phyloP scores from a whole-genome alignment of 2,329 filamentous ascomycete species.

The Pseudogymnoascus sp. region DNA sequence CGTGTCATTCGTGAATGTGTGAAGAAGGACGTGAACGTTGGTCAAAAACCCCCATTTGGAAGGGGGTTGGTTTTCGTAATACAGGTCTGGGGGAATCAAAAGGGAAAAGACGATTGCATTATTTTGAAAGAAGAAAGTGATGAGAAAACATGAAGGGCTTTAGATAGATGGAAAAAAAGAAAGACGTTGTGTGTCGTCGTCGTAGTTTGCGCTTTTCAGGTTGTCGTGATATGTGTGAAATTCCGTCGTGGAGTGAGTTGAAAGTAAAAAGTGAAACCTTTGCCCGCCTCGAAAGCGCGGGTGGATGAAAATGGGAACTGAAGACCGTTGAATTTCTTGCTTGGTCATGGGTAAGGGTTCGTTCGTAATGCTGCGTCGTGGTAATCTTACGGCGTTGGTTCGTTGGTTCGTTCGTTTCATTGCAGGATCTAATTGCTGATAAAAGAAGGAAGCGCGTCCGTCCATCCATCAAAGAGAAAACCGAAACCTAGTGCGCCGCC shows the following conservation, averaged over 20 bases:
- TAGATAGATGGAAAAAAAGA: background rate
- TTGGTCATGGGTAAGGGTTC: constrained; percentile 1
- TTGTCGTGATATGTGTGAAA: background rate
- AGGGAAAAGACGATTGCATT: background rate
- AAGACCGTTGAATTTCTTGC: background rate
- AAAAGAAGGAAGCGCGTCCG: constrained; percentile 1
- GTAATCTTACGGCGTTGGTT: constrained; percentile 3
- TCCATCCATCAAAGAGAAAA: background rate
- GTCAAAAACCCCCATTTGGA: background rate
- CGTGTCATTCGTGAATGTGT: constrained; percentile 9
- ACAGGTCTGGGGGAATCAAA: constrained; percentile 6
- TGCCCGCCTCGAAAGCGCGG: background rate
- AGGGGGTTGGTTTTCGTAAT: background rate
- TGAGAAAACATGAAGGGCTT: background rate
- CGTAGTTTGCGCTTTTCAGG: background rate
- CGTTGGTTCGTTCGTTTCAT: background rate
- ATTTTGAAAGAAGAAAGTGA: background rate
- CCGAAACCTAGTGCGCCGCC: background rate
- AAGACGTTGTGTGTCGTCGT: background rate
- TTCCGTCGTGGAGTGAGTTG: background rate
- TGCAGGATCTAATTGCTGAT: constrained; percentile 8
- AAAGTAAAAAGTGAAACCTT: background rate
- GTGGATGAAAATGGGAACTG: background rate
- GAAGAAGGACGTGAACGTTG: background rate
- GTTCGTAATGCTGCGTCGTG: background rate